A percentile compares a stretch with the other conserved stretches of the same genome.
Conservation (phyloP, 306 rosid species). For the Quercus cerris region DNA sequence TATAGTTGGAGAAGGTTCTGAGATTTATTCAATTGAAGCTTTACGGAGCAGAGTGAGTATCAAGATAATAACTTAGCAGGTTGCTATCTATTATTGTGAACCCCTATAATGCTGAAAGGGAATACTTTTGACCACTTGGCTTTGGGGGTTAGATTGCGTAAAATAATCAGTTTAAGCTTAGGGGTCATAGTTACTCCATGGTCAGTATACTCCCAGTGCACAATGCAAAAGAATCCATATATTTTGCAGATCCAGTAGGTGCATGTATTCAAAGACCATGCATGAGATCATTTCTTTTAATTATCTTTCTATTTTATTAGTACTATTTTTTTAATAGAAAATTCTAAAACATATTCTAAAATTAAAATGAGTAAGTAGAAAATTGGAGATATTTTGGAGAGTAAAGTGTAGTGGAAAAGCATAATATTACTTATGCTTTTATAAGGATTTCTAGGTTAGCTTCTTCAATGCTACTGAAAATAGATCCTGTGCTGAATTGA, state of each 20-base stretch:
- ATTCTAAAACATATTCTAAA: too few relatives aligned
- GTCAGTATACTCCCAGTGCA: background rate
- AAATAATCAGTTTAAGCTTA: background rate
- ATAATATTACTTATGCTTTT: constrained; percentile 51
- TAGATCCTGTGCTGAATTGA: constrained; percentile 11
- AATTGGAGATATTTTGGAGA: too few relatives aligned
- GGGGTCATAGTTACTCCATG: background rate
- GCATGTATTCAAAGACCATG: too few relatives aligned
- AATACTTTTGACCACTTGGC: background rate
- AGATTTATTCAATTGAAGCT: background rate
- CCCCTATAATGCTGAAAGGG: too few relatives aligned
- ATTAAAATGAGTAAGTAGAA: too few relatives aligned
- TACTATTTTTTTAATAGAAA: too few relatives aligned
- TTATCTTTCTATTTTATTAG: too few relatives aligned
- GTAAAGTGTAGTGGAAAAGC: too few relatives aligned
- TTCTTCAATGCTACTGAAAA: constrained; percentile 12
- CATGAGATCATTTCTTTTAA: too few relatives aligned
- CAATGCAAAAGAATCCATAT: background rate
- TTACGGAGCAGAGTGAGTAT: background rate
- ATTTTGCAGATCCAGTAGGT: background rate
- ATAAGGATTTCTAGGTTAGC: constrained; percentile 77
- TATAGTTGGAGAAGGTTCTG: background rate
- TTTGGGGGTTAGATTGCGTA: background rate
- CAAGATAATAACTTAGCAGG: background rate
- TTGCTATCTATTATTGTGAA: too few relatives aligned